A percentile compares a stretch with the other conserved stretches of the same genome.
These are phyloP conservation scores for Isoetes taiwanensis DNA, from an alignment of 75 land plant genomes.

Conservation along the genomic window DNA sequence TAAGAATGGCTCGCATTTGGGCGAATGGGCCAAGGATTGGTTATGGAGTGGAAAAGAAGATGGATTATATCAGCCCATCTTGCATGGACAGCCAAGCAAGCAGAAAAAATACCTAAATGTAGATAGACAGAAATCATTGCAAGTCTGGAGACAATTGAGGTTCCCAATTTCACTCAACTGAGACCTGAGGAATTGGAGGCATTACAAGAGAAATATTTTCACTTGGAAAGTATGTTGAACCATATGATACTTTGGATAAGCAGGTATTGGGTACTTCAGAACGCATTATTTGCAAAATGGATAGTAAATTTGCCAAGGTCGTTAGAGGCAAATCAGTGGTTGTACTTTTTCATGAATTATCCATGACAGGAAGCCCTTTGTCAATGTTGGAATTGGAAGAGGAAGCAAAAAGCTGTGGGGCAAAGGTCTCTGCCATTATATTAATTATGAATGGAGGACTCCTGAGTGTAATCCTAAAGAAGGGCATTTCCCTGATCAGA, in stretches of 20 bases:
- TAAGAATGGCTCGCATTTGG: too few species aligned
- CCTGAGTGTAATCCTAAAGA: constrained; percentile 45
- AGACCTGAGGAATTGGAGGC: too few species aligned
- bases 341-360: constrained; percentile 81
- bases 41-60: too few species aligned
- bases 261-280: constrained; percentile 36
- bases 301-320: constrained; percentile 39
- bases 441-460: constrained; percentile 78
- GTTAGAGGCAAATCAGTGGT: constrained; percentile 59
- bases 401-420: constrained; percentile 85
- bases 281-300: constrained; percentile 44
- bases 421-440: constrained; percentile 56
- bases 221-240: constrained; percentile 70
- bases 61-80: too few species aligned
- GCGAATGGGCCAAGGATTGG: too few species aligned
- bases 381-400: constrained; percentile 90
- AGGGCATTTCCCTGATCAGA: constrained; percentile 55
- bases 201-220: too few species aligned
- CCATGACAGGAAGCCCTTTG: constrained; percentile 96
- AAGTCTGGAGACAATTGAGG: too few species aligned
- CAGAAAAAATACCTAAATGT: too few species aligned
- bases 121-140: too few species aligned
- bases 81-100: too few species aligned
- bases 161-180: too few species aligned
- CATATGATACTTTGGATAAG: constrained; percentile 62